These are phyloP conservation scores for Fomitopsis betulina DNA, from an alignment of 1,284 basidiomycete genomes.

Conservation along the genomic window DNA sequence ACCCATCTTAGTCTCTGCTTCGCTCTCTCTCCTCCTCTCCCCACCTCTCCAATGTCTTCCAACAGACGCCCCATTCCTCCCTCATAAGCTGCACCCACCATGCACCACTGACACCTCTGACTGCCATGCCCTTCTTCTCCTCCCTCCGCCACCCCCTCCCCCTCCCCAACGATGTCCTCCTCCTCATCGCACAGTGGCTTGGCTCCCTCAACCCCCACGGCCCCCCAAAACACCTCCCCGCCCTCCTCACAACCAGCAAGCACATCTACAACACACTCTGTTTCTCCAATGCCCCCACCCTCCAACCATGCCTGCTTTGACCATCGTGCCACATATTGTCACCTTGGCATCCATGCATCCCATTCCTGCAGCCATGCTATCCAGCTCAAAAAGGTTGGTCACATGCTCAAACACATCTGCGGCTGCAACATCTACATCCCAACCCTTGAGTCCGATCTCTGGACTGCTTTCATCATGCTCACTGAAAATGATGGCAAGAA, in stretches of 20 bases:
- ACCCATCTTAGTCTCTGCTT: conserved; percentile 1
- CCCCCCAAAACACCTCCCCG: conserved; percentile 37
- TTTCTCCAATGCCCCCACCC: conserved; percentile 40
- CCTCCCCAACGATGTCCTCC: conserved; percentile 63
- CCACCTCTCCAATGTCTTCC: conserved; percentile 1
- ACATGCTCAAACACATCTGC: conserved; percentile 39
- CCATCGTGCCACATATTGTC: conserved; percentile 44
- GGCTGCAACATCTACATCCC: conserved; percentile 30
- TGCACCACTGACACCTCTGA: conserved; percentile 5
- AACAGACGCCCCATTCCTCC: conserved; percentile 6
- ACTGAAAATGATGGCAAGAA: conserved; percentile 79
- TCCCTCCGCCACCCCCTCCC: conserved; percentile 16
- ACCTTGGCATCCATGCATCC: conserved; percentile 39
- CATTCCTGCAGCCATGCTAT: conserved; percentile 37
- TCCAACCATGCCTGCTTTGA: conserved; percentile 65
- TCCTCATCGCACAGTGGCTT: conserved; percentile 49
- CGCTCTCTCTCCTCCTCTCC: neutral
- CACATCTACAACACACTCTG: conserved; percentile 42
- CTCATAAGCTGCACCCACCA: conserved; percentile 6
- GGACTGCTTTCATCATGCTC: conserved; percentile 59
- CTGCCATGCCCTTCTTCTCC: conserved; percentile 14
- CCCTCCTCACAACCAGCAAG: conserved; percentile 47
- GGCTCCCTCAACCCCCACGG: conserved; percentile 36
- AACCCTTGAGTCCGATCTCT: conserved; percentile 41
- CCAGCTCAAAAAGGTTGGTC: conserved; percentile 45